Evolutionary conservation across 257 asterid species (phyloP).

Genomic region (Cynanchum wilfordii): DNA sequence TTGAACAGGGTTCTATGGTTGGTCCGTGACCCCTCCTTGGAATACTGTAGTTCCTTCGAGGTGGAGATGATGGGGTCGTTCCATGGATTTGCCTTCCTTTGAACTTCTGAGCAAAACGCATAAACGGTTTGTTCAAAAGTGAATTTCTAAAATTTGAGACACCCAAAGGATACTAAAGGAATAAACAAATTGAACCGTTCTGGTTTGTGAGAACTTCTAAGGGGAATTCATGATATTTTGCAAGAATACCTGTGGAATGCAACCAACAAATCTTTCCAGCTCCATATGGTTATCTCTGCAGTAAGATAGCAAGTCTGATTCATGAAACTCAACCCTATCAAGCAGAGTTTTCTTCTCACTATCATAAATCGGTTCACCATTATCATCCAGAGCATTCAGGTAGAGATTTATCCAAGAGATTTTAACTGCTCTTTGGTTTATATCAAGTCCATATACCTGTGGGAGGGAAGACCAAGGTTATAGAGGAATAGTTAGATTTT

Average conservation of each 20-base stretch:
- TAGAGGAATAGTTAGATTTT: slow-evolving; percentile 14
- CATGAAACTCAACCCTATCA: slow-evolving; percentile 90
- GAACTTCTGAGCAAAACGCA: too few species aligned
- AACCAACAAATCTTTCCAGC: slow-evolving; percentile 94
- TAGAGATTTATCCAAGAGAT: slow-evolving; percentile 98
- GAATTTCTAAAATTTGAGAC: too few species aligned
- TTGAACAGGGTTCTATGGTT: too few species aligned
- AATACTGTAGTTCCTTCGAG: too few species aligned
- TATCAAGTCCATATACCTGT: slow-evolving; percentile 99
- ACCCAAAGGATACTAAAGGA: neutral
- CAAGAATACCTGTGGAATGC: slow-evolving; percentile 92
- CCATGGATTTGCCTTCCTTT: too few species aligned
- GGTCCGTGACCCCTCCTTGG: too few species aligned
- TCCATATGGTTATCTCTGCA: slow-evolving; percentile 81
- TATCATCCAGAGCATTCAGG: slow-evolving; percentile 87
- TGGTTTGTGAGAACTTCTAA: neutral
- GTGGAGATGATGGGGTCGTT: too few species aligned
- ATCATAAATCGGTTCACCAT: slow-evolving; percentile 80
- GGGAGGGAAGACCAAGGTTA: slow-evolving; percentile 14
- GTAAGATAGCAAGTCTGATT: slow-evolving; percentile 91
- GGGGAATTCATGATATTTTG: slow-evolving; percentile 8
- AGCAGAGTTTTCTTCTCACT: slow-evolving; percentile 76
- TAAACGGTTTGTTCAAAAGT: too few species aligned
- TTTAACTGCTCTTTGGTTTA: slow-evolving; percentile 94
- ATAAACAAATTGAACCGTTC: neutral